Conservation (phyloP, 768 basidiomycete genomes). For the Calocybe cyanea region DNA sequence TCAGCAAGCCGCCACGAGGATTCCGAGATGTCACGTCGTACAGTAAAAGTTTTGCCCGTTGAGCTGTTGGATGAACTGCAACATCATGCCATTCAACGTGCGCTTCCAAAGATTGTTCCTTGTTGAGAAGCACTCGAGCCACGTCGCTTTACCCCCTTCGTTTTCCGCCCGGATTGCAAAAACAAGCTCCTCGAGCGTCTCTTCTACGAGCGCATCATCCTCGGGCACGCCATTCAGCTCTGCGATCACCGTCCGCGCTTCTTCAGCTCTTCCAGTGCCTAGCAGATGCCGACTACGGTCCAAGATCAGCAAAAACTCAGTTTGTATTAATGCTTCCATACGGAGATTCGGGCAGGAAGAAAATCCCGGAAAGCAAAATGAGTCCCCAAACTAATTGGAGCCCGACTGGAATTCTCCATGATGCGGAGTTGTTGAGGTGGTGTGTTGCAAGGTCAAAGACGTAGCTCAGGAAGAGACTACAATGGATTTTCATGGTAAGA, state of each 20-base stretch:
- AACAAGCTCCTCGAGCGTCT: slow-evolving; percentile 60
- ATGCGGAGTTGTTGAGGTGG: slow-evolving; percentile 48
- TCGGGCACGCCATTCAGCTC: slow-evolving; percentile 59
- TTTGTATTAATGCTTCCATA: slow-evolving; percentile 28
- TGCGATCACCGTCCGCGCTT: slow-evolving; percentile 63
- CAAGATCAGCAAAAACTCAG: background rate
- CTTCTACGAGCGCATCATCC: slow-evolving; percentile 56
- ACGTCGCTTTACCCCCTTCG: slow-evolving; percentile 75
- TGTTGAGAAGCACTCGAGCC: slow-evolving; percentile 74
- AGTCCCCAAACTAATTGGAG: slow-evolving; percentile 70
- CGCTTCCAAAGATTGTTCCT: slow-evolving; percentile 69
- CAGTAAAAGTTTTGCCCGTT: slow-evolving; percentile 83
- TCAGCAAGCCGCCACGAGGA: background rate
- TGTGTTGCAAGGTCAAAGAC: slow-evolving; percentile 69
- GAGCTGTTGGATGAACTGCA: slow-evolving; percentile 77
- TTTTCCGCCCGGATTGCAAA: slow-evolving; percentile 69
- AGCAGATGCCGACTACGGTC: slow-evolving; percentile 63
- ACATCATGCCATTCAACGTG: slow-evolving; percentile 77
- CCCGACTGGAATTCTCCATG: slow-evolving; percentile 75
- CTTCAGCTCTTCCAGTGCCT: slow-evolving; percentile 45
- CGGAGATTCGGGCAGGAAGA: slow-evolving; percentile 80
- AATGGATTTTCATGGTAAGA: background rate
- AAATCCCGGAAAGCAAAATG: slow-evolving; percentile 61
- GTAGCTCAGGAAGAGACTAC: slow-evolving; percentile 70
- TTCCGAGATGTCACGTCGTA: slow-evolving; percentile 24